phyloP scores from a whole-genome alignment of 2,329 filamentous ascomycete species.

The Fusarium odoratissimum region DNA sequence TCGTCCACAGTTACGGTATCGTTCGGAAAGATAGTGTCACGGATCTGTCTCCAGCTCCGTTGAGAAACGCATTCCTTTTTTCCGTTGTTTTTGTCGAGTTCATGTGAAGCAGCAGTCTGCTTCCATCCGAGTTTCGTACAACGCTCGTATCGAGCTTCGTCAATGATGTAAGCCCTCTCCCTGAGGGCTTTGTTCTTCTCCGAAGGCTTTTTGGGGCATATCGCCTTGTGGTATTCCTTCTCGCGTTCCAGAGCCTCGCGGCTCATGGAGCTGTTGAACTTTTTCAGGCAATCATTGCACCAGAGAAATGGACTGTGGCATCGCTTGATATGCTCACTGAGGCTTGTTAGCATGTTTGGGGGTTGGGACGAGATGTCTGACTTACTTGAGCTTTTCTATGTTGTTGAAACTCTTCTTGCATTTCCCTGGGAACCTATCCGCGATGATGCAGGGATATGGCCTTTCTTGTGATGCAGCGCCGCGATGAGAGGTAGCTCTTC shows the following conservation, averaged over 20 bases:
- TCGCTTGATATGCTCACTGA: slow-evolving; percentile 10
- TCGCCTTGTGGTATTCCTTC: rapidly evolving
- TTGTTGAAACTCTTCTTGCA: background rate
- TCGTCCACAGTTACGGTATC: background rate
- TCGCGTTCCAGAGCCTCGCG: rapidly evolving
- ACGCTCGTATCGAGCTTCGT: background rate
- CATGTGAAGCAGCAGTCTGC: background rate
- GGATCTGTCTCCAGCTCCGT: slow-evolving; percentile 20
- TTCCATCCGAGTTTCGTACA: background rate
- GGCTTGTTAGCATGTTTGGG: background rate
- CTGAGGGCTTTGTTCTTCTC: background rate
- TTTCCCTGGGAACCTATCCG: background rate
- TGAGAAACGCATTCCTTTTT: background rate
- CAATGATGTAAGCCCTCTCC: background rate
- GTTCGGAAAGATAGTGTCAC: slow-evolving; percentile 1
- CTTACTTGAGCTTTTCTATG: slow-evolving; percentile 17
- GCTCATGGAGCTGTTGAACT: slow-evolving; percentile 4
- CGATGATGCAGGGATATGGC: background rate
- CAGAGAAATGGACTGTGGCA: background rate
- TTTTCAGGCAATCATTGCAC: slow-evolving; percentile 8
- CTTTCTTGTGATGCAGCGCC: background rate
- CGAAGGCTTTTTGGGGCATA: background rate
- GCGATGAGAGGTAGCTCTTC: background rate
- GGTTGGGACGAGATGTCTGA: rapidly evolving
- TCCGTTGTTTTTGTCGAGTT: too few relatives aligned